A percentile compares a stretch with the other conserved stretches of the same genome.
Conservation (phyloP, 1,284 basidiomycete genomes). For the Uromyces viciae-fabae region DNA sequence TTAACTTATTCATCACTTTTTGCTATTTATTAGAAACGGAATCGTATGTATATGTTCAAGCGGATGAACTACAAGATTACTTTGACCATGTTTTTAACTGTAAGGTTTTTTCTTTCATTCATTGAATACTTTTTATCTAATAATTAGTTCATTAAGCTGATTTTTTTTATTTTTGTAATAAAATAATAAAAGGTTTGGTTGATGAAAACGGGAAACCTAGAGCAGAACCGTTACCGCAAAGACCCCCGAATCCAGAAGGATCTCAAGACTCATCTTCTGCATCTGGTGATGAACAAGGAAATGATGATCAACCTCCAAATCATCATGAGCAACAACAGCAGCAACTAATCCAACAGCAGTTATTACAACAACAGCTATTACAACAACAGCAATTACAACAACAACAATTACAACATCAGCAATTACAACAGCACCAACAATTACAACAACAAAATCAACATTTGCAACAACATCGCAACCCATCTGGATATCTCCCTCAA, state of each 20-base stretch:
- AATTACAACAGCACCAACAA: not conserved
- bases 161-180: not conserved
- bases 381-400: not conserved
- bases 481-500: too few relatives aligned
- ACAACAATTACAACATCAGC: not conserved
- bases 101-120: too few relatives aligned
- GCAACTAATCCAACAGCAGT: not conserved
- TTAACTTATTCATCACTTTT: not conserved
- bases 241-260: conserved; percentile 27
- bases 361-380: not conserved
- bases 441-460: not conserved
- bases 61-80: conserved; percentile 45
- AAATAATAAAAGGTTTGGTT: conserved; percentile 30
- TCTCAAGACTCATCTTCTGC: not conserved
- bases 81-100: conserved; percentile 45
- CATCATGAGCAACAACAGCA: not conserved
- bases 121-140: not conserved
- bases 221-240: conserved; percentile 33
- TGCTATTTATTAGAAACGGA: conserved; percentile 21
- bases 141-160: not conserved
- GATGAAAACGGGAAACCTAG: conserved; percentile 44
- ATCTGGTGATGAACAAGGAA: conserved; percentile 11
- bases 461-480: too few relatives aligned
- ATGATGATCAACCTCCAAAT: not conserved
- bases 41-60: conserved; percentile 45